Conservation (phyloP, 257 asterid species). For the Solanum ahanhuiri region DNA sequence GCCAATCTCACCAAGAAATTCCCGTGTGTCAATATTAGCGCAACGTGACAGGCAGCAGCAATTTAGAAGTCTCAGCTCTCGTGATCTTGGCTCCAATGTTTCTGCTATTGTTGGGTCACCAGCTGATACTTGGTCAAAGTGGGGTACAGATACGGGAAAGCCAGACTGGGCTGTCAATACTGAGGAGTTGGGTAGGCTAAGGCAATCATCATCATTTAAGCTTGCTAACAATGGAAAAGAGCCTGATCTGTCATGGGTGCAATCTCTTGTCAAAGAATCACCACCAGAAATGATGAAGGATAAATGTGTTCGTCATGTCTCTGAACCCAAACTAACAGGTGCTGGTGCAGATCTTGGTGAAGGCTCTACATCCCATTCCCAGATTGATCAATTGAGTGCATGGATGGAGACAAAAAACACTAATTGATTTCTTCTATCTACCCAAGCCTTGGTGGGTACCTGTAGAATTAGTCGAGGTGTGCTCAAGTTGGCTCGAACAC, state of each 20-base stretch:
- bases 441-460: background rate
- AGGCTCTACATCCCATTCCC: constrained; percentile 13
- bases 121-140: constrained; percentile 42
- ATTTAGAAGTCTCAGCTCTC: constrained; percentile 61
- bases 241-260: constrained; percentile 75
- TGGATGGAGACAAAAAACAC: constrained; percentile 26
- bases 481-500: background rate
- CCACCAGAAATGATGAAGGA: constrained; percentile 61
- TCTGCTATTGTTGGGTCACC: constrained; percentile 38
- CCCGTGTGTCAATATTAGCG: constrained; percentile 55
- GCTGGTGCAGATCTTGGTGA: constrained; percentile 24
- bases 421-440: background rate
- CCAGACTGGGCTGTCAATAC: constrained; percentile 49
- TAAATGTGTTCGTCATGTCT: constrained; percentile 14
- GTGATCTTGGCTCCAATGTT: constrained; percentile 49
- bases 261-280: constrained; percentile 67
- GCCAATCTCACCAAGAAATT: constrained; percentile 62
- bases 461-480: background rate
- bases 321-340: constrained; percentile 9
- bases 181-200: constrained; percentile 32
- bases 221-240: constrained; percentile 31
- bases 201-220: constrained; percentile 60
- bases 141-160: constrained; percentile 48
- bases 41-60: constrained; percentile 51
- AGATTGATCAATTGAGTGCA: constrained; percentile 42